phyloP scores from a whole-genome alignment of 179 eudicot genomes.

The Carnegiea gigantea region DNA sequence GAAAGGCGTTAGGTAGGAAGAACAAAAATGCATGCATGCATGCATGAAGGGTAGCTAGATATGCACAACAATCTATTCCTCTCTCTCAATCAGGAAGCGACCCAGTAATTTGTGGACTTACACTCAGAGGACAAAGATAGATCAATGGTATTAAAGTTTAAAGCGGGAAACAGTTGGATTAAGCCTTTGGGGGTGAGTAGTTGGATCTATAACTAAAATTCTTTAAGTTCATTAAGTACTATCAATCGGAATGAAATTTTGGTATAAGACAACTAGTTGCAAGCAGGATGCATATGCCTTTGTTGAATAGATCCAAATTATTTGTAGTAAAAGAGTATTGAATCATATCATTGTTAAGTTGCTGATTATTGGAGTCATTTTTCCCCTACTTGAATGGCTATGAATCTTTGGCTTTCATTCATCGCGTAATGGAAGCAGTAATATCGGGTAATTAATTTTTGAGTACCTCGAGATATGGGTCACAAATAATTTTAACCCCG shows the following conservation, averaged over 20 bases:
- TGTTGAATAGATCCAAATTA: background rate
- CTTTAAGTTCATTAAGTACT: background rate
- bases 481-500: no score
- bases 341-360: no score
- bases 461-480: no score
- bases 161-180: no score
- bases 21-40: background rate
- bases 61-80: background rate
- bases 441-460: no score
- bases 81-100: background rate
- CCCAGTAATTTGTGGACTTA: background rate
- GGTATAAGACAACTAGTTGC: background rate
- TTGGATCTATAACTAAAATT: background rate
- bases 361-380: no score
- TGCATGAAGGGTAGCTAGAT: background rate
- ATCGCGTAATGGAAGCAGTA: no score
- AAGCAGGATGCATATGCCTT: background rate
- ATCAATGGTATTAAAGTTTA: no score
- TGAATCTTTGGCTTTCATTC: no score
- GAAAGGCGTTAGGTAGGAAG: background rate
- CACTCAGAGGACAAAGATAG: background rate
- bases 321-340: background rate
- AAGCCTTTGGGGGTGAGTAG: background rate
- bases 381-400: no score
- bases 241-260: background rate